Evolutionary conservation across 192 early-diverging fungal genomes (phyloP), one percentile per base, ranked within the genome.

Genomic region (Entomortierella beljakovae): DNA sequence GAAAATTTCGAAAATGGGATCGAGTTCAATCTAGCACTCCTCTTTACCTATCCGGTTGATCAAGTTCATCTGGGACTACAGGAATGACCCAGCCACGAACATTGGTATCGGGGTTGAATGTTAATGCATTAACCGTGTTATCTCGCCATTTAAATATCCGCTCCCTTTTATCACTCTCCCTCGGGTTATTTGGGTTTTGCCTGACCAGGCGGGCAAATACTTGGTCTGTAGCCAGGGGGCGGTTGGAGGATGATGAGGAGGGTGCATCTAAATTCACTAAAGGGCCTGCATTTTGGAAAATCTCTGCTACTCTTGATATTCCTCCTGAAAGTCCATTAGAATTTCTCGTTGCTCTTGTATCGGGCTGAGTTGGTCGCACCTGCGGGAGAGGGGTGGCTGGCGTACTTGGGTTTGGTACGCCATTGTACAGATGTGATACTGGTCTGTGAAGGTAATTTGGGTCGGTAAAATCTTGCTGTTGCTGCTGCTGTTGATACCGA

Each of bases 61-160:
- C 74, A 28, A 46, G 55, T 6, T 69, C 67, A 58, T 79, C 74
- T 25, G 74, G 66, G 1, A 34, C 33, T 22, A 79, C 61, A 26
- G 67, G 74, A n/a, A 79, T 79, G 26, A 79, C 64, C 74, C 74
- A 69, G 16, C 67, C 74, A 43, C 61, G 74, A 16, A 54, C 23
- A 25, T 50, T 37, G 6, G 66, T 69, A 23, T 69, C 56, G 9
- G 74, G 67, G 58, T 79, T 69, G 29, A 79, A 59, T 1, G 56
- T 68, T 35, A 79, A 32, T 0, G 66, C 74, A 7, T 48, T 64
- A 0, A 55, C 52, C 5, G 69, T 49, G 13, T 64, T 48, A 46
- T 64, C 74, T 49, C 68, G 13, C 74, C 74, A 79, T 26, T 50
- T 52, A 42, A 59, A 64, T 18, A 79, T 64, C 0, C 74, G 67